These are phyloP conservation scores for Oemleria cerasiformis DNA, from an alignment of 306 rosid genomes.

Conservation along the genomic window DNA sequence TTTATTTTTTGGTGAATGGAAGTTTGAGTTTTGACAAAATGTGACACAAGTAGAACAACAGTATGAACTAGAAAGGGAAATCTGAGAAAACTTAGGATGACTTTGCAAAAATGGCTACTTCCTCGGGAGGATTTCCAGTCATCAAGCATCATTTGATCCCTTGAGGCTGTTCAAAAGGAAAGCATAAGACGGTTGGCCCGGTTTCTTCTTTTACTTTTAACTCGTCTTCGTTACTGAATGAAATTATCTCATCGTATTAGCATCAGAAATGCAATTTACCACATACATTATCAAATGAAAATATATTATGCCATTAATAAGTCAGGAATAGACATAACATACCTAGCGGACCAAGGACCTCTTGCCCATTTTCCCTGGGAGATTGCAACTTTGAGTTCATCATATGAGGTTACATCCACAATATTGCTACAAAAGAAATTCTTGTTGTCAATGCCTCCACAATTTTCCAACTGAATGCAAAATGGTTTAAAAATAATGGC, in stretches of 20 bases:
- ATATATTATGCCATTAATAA: background rate
- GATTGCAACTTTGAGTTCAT: conserved; percentile 83
- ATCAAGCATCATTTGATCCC: conserved; percentile 72
- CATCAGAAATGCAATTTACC: background rate
- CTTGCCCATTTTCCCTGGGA: conserved; percentile 94
- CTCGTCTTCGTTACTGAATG: conserved; percentile 67
- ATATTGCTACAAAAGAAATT: conserved; percentile 57
- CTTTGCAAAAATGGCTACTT: conserved; percentile 89
- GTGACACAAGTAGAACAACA: background rate
- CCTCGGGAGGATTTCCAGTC: conserved; percentile 78
- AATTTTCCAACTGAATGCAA: conserved; percentile 1
- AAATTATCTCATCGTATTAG: conserved; percentile 25
- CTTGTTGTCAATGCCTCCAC: conserved; percentile 12
- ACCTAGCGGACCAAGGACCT: conserved; percentile 98
- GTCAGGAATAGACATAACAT: background rate
- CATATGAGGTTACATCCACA: conserved; percentile 78
- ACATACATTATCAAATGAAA: background rate
- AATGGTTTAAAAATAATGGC: background rate
- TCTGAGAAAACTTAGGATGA: conserved; percentile 49
- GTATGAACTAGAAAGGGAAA: background rate
- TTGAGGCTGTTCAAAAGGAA: conserved; percentile 71
- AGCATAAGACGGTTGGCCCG: conserved; percentile 89
- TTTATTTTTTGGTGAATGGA: background rate
- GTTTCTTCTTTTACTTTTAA: conserved; percentile 86
- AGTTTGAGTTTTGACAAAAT: background rate